Evolutionary conservation across 2,329 filamentous ascomycete species (phyloP).

Genomic region (Colletotrichum sp.): DNA sequence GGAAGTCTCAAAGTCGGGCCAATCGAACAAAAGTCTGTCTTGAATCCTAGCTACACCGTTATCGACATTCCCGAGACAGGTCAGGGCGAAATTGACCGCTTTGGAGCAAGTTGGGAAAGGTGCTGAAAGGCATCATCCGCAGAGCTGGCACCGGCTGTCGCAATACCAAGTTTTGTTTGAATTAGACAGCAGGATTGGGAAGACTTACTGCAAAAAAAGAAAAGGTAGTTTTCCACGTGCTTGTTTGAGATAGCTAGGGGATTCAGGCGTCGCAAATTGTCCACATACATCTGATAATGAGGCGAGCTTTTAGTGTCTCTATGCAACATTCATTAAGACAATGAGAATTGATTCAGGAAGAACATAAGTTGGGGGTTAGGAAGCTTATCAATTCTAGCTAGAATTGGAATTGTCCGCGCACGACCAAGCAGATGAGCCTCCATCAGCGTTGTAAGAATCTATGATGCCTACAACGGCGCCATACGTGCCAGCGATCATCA

Average conservation of each 20-base stretch:
- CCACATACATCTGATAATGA: neutral
- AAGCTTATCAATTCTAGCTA: neutral
- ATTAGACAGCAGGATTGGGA: neutral
- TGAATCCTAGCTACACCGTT: neutral
- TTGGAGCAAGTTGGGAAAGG: neutral
- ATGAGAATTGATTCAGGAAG: neutral
- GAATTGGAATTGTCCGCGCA: slow-evolving; percentile 17
- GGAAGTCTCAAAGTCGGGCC: neutral
- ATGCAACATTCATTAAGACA: rapidly evolving
- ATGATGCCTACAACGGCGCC: slow-evolving; percentile 12
- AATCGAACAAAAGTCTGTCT: neutral
- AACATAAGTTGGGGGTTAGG: rapidly evolving
- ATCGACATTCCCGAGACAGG: neutral
- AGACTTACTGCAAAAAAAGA: neutral
- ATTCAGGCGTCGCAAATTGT: neutral
- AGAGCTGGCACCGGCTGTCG: too few relatives aligned
- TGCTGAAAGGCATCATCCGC: rapidly evolving
- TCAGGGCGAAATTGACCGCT: neutral
- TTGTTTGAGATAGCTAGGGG: neutral
- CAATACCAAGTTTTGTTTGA: neutral
- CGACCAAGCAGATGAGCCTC: slow-evolving; percentile 6
- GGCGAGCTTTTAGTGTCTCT: neutral
- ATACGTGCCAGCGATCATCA: slow-evolving; percentile 18
- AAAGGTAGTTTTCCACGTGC: rapidly evolving
- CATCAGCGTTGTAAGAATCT: neutral